Evolutionary conservation across 495 filamentous ascomycete genomes (phyloP).

Genomic region (Melanomma pulvis-pyrius): DNA sequence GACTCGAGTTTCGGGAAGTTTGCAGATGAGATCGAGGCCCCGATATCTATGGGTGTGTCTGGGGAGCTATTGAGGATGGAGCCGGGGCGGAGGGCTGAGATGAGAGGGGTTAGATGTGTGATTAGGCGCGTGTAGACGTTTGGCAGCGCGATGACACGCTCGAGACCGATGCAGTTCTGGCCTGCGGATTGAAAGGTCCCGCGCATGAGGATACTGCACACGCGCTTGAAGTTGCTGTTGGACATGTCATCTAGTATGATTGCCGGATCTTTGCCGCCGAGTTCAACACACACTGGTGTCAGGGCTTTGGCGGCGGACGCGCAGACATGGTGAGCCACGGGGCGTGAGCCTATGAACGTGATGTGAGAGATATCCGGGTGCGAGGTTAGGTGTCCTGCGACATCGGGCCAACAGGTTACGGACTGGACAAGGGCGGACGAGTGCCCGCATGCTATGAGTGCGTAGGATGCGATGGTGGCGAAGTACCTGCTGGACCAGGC

Average conservation of each 20-base stretch:
- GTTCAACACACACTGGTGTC: conserved; percentile 81
- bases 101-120: conserved; percentile 67
- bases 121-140: conserved; percentile 73
- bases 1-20: conserved; percentile 61
- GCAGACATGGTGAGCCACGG: conserved; percentile 86
- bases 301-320: conserved; percentile 80
- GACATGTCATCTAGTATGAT: conserved; percentile 79
- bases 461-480: conserved; percentile 71
- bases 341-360: conserved; percentile 95
- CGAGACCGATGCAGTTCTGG: conserved; percentile 97
- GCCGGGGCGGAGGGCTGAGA: conserved; percentile 71
- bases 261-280: conserved; percentile 95
- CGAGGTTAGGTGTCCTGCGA: conserved; percentile 79
- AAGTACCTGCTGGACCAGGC: conserved; percentile 89
- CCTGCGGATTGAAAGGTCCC: conserved; percentile 96
- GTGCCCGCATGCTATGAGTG: conserved; percentile 81
- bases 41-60: conserved; percentile 70
- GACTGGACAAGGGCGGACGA: conserved; percentile 81
- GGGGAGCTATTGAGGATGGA: conserved; percentile 58
- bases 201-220: conserved; percentile 81
- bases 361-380: conserved; percentile 84
- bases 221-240: conserved; percentile 62
- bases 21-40: conserved; percentile 81
- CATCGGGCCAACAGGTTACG: conserved; percentile 82
- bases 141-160: conserved; percentile 83